phyloP scores from a whole-genome alignment of 345 rosid genomes.

The Eucalyptus microcorys region DNA sequence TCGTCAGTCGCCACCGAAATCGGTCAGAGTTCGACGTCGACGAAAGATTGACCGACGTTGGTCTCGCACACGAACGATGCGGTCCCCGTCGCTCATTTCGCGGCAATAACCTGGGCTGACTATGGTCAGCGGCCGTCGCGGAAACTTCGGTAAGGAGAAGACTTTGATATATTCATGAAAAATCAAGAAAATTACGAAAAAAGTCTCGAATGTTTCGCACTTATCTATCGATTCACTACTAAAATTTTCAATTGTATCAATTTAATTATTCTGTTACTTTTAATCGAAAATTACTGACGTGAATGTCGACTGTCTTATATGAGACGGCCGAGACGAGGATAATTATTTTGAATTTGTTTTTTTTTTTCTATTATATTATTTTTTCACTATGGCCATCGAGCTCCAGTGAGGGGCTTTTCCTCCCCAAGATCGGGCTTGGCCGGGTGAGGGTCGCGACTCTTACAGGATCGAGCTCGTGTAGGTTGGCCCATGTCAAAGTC shows the following conservation, averaged over 20 bases:
- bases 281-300: rapidly evolving
- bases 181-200: not conserved
- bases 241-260: no score
- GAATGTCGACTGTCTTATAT: rapidly evolving
- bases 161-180: not conserved
- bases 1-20: not conserved
- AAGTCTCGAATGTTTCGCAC: rapidly evolving
- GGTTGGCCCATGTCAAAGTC: not conserved
- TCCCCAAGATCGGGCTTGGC: no score
- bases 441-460: no score
- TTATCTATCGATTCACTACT: rapidly evolving
- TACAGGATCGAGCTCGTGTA: rapidly evolving
- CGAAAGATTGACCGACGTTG: not conserved
- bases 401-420: no score
- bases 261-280: no score
- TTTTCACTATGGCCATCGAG: no score
- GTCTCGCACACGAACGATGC: not conserved
- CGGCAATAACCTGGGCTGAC: not conserved
- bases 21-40: not conserved
- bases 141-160: not conserved
- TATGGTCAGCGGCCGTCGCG: not conserved
- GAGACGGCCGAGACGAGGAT: rapidly evolving
- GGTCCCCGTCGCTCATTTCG: not conserved
- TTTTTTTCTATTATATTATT: no score
- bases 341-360: no score